Evolutionary conservation across 2,329 filamentous ascomycete species (phyloP).

Genomic region (Penicillium brevicompactum): DNA sequence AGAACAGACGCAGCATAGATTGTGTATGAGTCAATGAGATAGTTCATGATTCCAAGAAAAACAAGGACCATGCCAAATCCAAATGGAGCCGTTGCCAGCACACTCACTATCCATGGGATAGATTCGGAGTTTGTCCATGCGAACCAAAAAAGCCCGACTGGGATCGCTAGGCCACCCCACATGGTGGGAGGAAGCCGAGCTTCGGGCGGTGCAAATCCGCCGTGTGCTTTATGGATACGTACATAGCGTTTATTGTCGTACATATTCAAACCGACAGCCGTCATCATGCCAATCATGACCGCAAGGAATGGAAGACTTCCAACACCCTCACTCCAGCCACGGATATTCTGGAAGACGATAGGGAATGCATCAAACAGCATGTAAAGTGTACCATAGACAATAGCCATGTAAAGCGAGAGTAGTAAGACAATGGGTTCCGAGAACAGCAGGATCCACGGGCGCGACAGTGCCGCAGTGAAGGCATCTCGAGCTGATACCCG

Average conservation of each 20-base stretch:
- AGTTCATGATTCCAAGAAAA: slow-evolving; percentile 38
- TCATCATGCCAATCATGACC: slow-evolving; percentile 17
- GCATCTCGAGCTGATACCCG: slow-evolving; percentile 38
- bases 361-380: slow-evolving; percentile 53
- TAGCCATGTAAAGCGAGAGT: slow-evolving; percentile 48
- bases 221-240: slow-evolving; percentile 9
- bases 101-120: slow-evolving; percentile 34
- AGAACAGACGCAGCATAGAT: slow-evolving; percentile 40
- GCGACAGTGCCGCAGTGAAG: slow-evolving; percentile 45
- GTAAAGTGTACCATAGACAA: slow-evolving; percentile 51
- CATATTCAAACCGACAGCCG: slow-evolving; percentile 10
- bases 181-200: slow-evolving; percentile 52
- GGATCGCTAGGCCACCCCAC: slow-evolving; percentile 50
- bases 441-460: slow-evolving; percentile 49
- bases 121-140: slow-evolving; percentile 55
- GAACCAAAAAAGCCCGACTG: slow-evolving; percentile 58
- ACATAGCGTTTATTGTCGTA: slow-evolving; percentile 16
- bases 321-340: slow-evolving; percentile 40
- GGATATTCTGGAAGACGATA: slow-evolving; percentile 47
- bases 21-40: slow-evolving; percentile 41
- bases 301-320: slow-evolving; percentile 11
- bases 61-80: slow-evolving; percentile 40
- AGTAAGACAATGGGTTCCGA: slow-evolving; percentile 51
- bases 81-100: slow-evolving; percentile 34
- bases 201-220: slow-evolving; percentile 60